Conservation (phyloP, 345 rosid genomes). For the Gossypium bickii region DNA sequence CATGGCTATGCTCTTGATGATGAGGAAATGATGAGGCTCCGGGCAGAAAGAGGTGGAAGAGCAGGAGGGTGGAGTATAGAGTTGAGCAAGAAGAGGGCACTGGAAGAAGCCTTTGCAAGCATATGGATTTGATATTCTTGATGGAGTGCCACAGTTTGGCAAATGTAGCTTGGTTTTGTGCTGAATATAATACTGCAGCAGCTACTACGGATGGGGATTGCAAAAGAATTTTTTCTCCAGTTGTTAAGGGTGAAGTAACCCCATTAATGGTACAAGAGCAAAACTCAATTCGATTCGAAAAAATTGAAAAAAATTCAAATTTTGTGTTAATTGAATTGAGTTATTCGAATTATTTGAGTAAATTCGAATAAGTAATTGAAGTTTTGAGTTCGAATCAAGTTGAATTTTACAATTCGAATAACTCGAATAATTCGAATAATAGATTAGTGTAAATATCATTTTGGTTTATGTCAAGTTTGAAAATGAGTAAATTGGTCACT, state of each 20-base stretch:
- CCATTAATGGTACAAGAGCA: neutral
- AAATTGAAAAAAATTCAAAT: too few relatives aligned
- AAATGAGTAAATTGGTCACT: too few relatives aligned
- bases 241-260: neutral
- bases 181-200: neutral
- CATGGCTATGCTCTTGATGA: conserved; percentile 57
- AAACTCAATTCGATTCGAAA: too few relatives aligned
- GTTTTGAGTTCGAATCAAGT: too few relatives aligned
- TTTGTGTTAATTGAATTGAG: too few relatives aligned
- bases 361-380: too few relatives aligned
- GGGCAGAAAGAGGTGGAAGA: conserved; percentile 66
- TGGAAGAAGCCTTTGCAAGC: conserved; percentile 90
- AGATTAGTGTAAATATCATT: too few relatives aligned
- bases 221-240: neutral
- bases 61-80: conserved; percentile 93
- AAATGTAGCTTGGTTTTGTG: neutral
- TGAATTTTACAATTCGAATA: too few relatives aligned
- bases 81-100: conserved; percentile 75
- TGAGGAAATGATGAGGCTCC: conserved; percentile 63
- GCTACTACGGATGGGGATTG: neutral
- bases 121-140: conserved; percentile 58
- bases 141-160: neutral
- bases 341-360: too few relatives aligned
- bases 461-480: too few relatives aligned
- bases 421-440: too few relatives aligned